Evolutionary conservation across 129 eudicot genomes (phyloP).

Genomic region (Silybum marianum): DNA sequence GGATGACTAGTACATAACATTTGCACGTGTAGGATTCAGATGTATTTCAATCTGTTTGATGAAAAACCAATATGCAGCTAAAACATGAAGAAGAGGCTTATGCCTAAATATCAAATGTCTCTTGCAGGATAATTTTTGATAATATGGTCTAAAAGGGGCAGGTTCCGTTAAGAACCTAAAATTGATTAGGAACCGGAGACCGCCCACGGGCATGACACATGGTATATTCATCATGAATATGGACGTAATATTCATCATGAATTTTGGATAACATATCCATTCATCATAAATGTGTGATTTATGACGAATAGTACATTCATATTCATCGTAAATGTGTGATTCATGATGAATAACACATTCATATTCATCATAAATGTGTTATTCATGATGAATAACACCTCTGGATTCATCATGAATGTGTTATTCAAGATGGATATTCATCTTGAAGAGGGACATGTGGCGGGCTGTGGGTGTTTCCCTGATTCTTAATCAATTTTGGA

Average conservation of each 20-base stretch:
- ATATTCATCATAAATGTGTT: no score
- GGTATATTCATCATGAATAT: no score
- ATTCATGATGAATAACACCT: not conserved
- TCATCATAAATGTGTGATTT: no score
- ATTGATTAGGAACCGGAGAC: no score
- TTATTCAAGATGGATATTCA: not conserved
- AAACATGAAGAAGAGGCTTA: not conserved
- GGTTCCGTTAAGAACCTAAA: no score
- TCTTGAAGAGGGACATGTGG: not conserved
- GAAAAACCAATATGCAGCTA: not conserved
- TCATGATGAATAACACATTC: no score
- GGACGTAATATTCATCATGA: no score
- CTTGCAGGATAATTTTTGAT: not conserved
- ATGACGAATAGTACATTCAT: no score
- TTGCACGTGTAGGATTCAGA: not conserved
- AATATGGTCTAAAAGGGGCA: not conserved
- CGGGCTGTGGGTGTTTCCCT: not conserved
- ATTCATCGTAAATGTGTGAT: not conserved
- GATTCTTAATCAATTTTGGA: not conserved
- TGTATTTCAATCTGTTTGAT: not conserved
- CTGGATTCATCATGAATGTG: not conserved
- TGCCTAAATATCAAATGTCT: not conserved
- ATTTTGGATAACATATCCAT: not conserved
- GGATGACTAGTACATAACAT: not conserved
- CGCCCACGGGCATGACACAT: no score